Evolutionary conservation across 176 grass and related monocot genomes (phyloP).

Genomic region (Aegilops umbellulata): DNA sequence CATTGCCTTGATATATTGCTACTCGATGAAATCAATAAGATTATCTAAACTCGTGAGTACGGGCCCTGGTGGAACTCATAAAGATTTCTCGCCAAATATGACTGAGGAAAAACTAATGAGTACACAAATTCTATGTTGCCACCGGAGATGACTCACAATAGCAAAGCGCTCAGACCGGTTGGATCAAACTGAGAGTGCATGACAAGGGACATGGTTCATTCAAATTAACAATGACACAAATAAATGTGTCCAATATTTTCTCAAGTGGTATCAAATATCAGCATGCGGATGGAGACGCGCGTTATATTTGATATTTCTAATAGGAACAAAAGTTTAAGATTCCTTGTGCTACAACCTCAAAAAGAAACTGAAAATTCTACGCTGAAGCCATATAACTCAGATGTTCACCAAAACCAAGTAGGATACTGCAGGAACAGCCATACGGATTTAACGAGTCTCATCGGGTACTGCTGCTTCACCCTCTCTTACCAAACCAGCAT

Average conservation of each 20-base stretch:
- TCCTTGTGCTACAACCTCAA: background rate
- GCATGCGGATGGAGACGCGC: background rate
- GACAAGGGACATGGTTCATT: background rate
- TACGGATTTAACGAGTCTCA: background rate
- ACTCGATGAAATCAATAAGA: background rate
- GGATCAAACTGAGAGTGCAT: background rate
- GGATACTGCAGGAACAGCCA: background rate
- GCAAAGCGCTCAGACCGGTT: background rate
- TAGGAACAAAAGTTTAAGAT: background rate
- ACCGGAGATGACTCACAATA: background rate
- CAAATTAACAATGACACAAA: background rate
- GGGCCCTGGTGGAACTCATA: background rate
- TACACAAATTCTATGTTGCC: background rate
- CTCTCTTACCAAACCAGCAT: slow-evolving; percentile 16
- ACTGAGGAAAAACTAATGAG: background rate
- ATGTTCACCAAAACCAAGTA: background rate
- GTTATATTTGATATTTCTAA: background rate
- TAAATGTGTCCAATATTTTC: background rate
- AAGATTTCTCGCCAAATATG: background rate
- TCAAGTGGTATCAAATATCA: background rate
- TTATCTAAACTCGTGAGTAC: background rate
- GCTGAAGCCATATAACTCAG: background rate
- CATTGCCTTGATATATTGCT: background rate
- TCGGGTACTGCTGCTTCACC: slow-evolving; percentile 27
- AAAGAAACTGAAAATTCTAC: background rate